Percentiles rank a stretch among this genome's conserved stretches.
phyloP scores from a whole-genome alignment of 495 filamentous ascomycete species.

The Aspergillus heteromorphus region DNA sequence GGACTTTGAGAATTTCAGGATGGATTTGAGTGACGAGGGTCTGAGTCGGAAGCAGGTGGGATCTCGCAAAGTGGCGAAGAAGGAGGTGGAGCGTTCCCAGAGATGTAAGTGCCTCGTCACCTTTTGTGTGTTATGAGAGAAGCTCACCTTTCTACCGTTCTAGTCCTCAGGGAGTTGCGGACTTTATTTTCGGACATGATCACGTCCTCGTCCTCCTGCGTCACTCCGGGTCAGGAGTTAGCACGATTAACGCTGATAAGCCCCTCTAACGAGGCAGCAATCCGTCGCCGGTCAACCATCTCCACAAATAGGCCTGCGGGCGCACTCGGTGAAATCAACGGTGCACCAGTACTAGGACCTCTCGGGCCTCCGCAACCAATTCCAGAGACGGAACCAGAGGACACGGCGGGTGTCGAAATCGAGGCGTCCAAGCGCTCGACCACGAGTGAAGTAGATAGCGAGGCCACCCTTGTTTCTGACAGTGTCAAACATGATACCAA shows the following conservation, averaged over 20 bases:
- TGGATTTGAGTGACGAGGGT: slow-evolving; percentile 55
- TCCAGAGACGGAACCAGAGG: slow-evolving; percentile 12
- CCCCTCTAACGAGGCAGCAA: slow-evolving; percentile 51
- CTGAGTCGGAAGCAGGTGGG: slow-evolving; percentile 63
- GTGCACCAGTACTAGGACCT: slow-evolving; percentile 48
- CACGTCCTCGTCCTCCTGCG: slow-evolving; percentile 44
- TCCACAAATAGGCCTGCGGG: slow-evolving; percentile 29
- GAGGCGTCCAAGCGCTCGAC: slow-evolving; percentile 16
- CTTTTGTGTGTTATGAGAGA: neutral
- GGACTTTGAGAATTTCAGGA: slow-evolving; percentile 60
- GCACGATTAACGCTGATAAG: slow-evolving; percentile 74
- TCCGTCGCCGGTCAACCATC: slow-evolving; percentile 52
- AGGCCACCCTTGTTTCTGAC: slow-evolving; percentile 48
- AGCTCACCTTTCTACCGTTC: slow-evolving; percentile 1
- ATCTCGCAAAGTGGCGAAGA: slow-evolving; percentile 48
- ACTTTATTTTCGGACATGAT: slow-evolving; percentile 70
- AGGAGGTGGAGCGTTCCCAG: slow-evolving; percentile 63
- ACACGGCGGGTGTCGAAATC: slow-evolving; percentile 12
- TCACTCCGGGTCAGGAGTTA: slow-evolving; percentile 68
- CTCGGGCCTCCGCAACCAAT: slow-evolving; percentile 37
- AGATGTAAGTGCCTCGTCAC: slow-evolving; percentile 52
- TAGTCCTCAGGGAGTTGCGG: slow-evolving; percentile 68
- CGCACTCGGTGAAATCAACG: slow-evolving; percentile 47
- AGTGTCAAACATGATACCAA: slow-evolving; percentile 17
- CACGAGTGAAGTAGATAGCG: slow-evolving; percentile 38